These are phyloP conservation scores for Aspergillus sergii DNA, from an alignment of 2,329 filamentous ascomycete species.

Conservation along the genomic window DNA sequence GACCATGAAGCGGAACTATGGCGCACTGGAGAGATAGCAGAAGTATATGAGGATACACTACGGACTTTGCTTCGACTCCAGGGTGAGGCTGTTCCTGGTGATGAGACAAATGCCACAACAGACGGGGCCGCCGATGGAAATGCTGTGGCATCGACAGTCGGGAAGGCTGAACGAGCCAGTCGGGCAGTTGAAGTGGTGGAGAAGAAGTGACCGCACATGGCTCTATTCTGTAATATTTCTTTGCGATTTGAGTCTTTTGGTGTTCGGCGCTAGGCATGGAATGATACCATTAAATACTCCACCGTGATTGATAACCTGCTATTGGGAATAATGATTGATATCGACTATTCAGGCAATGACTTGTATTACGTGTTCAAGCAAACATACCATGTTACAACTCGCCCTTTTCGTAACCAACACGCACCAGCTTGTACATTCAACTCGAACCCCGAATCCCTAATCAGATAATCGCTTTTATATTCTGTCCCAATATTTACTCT, in stretches of 20 bases:
- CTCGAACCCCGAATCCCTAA: background rate
- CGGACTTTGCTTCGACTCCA: slow-evolving; percentile 42
- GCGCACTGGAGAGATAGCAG: slow-evolving; percentile 45
- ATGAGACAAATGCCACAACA: slow-evolving; percentile 20
- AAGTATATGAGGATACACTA: slow-evolving; percentile 45
- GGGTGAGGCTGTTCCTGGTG: slow-evolving; percentile 33
- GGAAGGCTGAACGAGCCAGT: slow-evolving; percentile 49
- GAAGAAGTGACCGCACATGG: slow-evolving; percentile 36
- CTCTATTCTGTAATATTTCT: slow-evolving; percentile 10
- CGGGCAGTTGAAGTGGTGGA: slow-evolving; percentile 51
- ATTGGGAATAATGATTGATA: background rate
- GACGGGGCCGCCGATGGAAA: slow-evolving; percentile 31
- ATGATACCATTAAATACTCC: slow-evolving; percentile 9
- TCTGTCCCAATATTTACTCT: slow-evolving; percentile 10
- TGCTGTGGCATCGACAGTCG: slow-evolving; percentile 49
- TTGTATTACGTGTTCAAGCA: background rate
- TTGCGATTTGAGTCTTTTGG: slow-evolving; percentile 17
- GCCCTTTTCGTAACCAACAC: background rate
- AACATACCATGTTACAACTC: background rate
- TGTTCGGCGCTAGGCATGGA: slow-evolving; percentile 13
- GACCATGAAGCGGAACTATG: slow-evolving; percentile 40
- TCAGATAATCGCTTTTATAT: slow-evolving; percentile 13
- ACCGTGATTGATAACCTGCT: background rate
- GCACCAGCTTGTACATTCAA: background rate
- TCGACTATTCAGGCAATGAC: background rate